Base-by-base conservation (phyloP, 805 yeast species). In the Babjeviella inositovora region DNA sequence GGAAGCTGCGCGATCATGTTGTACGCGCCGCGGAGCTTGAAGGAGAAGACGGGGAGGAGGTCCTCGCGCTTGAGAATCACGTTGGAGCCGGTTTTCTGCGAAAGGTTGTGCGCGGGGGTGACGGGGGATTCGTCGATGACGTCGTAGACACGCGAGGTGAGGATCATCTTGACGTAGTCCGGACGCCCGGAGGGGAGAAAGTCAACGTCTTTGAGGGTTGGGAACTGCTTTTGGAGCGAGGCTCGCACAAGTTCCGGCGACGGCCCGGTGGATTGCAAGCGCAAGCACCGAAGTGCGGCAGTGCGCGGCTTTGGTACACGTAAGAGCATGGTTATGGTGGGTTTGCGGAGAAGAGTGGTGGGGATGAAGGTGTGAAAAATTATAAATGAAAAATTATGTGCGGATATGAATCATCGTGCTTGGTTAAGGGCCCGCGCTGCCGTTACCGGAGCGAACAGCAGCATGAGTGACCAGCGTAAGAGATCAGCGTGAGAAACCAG, bases 1-100 rank as follows among this genome's bases (percentile, higher is more conserved):
- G 57, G 41, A 23, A 90, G 50, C 38, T 87, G 80, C 17, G 97
- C 92, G 37, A 90, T 77, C 93, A 82, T 84, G 47, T 90, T 90
- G 51, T 85, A 82, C 10, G 98, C 99, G 28, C 99, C 99, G 45
- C 99, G 73, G 29, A 90, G 60, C 51, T 90, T 90, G 65, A 90
- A 90, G 21, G 93, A 76, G 48, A 90, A 92, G 5, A 90, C 98
- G 0, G 98, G 97, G 27, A 82, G 61, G 17, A 84, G 57, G 41
- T 92, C 98, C 43, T 90, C 99, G 34, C 99, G 65, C 42, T 90
- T 90, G 34, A 90, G 54, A 28, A 63, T 57, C 9, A 92, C 72
- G 19, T 73, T 73, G 21, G 93, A 60, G 24, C 77, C 79, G n/a
- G 72, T 56, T 38, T 69, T 72, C 23, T 70, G 73, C 2, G 90